Base-by-base conservation (phyloP, 1,139 yeast genomes). In the Saccharomycopsis phalli region DNA sequence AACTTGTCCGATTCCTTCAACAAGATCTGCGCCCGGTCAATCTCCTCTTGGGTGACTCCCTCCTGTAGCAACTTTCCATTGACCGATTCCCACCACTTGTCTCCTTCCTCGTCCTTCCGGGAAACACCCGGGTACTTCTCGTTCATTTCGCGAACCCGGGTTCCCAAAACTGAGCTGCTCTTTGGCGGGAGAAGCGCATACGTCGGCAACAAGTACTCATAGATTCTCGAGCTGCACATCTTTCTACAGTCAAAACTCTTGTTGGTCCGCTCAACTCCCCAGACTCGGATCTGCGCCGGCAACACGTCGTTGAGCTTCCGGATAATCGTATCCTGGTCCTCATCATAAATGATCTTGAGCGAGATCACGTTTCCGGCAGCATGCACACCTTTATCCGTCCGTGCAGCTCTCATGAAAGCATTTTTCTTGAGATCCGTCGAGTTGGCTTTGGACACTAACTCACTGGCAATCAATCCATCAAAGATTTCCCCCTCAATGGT, bases 341-440 rank as follows among this genome's bases (percentile, higher is more conserved):
- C 97, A 57, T 88, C 96, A 44, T 88, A 73, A 53, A 88, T 87
- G 66, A 91, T 65, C 57, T 91, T 91, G 53, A 86, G 67, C 6
- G 95, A 82, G 34, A 93, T 76, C 23, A 91, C 87, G 57, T 91
- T 91, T 21, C 98, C 97, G 4, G 97, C 97, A 20, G 99, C 98
- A 61, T 91, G 99, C 13, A 91, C 99, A 47, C 98, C 99, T 61
- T 91, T 93, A 59, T 91, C 99, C 4, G 99, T 91, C 60, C 98
- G 71, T 3, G 98, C 98, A 35, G 97, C 95, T 53, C 99, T 74
- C 83, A 84, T 81, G 54, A 93, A 83, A 0, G 93, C 88, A 42
- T 80, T 78, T 57, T 91, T 91, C 57, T 84, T 87, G 51, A 93
- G 75, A 58, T 91, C 98, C 48, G 77, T 80, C 3, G 95, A 76